phyloP scores from a whole-genome alignment of 164 flowering plant species.

The Hamamelis virginiana region DNA sequence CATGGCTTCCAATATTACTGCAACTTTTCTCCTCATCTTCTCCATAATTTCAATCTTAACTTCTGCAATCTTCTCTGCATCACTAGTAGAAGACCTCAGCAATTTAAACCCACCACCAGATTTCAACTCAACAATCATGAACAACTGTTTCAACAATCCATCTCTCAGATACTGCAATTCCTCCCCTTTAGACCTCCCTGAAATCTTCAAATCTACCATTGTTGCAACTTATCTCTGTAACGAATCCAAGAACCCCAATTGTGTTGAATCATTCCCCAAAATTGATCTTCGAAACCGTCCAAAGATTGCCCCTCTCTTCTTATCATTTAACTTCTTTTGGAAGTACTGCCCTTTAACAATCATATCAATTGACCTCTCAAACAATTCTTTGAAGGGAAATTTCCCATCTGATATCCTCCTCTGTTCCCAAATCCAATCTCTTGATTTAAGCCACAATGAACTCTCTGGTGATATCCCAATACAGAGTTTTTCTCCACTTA shows the following conservation, averaged over 20 bases:
- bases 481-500: slow-evolving; percentile 29
- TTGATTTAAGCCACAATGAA: slow-evolving; percentile 56
- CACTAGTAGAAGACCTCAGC: slow-evolving; percentile 55
- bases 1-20: slow-evolving; percentile 33
- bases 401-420: slow-evolving; percentile 51
- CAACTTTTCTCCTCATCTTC: slow-evolving; percentile 16
- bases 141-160: slow-evolving; percentile 49
- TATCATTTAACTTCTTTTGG: slow-evolving; percentile 69
- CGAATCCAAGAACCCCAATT: slow-evolving; percentile 50
- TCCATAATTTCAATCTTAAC: slow-evolving; percentile 4
- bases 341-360: slow-evolving; percentile 60
- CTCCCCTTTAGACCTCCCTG: slow-evolving; percentile 34
- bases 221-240: slow-evolving; percentile 61
- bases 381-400: slow-evolving; percentile 42
- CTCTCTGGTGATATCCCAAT: slow-evolving; percentile 48
- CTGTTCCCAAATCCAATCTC: slow-evolving; percentile 47
- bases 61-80: slow-evolving; percentile 22
- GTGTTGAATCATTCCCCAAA: slow-evolving; percentile 44
- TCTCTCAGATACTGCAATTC: slow-evolving; percentile 49
- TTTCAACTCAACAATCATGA: slow-evolving; percentile 41
- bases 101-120: slow-evolving; percentile 49
- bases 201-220: slow-evolving; percentile 55
- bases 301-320: slow-evolving; percentile 44
- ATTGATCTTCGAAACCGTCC: slow-evolving; percentile 52
- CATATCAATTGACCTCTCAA: slow-evolving; percentile 41